phyloP scores from a whole-genome alignment of 106 monocot species.

The Dendrobium nobile region DNA sequence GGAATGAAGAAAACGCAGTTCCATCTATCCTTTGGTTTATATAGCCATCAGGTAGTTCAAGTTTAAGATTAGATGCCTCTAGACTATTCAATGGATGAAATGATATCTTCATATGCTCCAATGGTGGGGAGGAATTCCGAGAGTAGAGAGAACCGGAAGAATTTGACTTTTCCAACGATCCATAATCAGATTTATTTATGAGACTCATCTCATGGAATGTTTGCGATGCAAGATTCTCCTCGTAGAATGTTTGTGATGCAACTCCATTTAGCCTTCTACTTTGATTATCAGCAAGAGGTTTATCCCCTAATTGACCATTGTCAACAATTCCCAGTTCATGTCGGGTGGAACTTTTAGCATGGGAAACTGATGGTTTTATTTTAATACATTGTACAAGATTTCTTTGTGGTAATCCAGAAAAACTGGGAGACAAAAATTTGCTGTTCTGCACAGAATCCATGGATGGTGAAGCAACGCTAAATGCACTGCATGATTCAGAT shows the following conservation, averaged over 20 bases:
- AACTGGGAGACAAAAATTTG: constrained; percentile 24
- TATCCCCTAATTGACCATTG: constrained; percentile 15
- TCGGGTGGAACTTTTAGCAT: constrained; percentile 6
- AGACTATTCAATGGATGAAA: constrained; percentile 65
- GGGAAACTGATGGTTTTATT: constrained; percentile 26
- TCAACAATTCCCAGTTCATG: constrained; percentile 13
- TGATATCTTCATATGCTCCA: constrained; percentile 92
- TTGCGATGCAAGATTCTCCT: constrained; percentile 13
- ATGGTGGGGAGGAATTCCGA: constrained; percentile 68
- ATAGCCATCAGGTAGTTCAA: constrained; percentile 47
- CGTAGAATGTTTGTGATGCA: constrained; percentile 13
- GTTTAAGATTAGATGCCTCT: constrained; percentile 45
- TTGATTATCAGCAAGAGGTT: constrained; percentile 11
- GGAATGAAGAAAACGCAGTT: constrained; percentile 67
- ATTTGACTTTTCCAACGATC: constrained; percentile 12
- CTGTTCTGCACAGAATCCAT: constrained; percentile 17
- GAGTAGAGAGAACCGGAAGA: constrained; percentile 21
- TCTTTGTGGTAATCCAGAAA: constrained; percentile 55
- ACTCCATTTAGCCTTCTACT: constrained; percentile 11
- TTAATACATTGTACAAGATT: constrained; percentile 55
- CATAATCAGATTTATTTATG: constrained; percentile 15
- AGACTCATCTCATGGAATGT: constrained; percentile 9
- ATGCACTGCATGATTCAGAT: constrained; percentile 10
- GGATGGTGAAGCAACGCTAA: constrained; percentile 11
- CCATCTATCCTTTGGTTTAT: constrained; percentile 43